Evolutionary conservation across 1,284 basidiomycete genomes (phyloP).

Genomic region (Austroboletus niveus): DNA sequence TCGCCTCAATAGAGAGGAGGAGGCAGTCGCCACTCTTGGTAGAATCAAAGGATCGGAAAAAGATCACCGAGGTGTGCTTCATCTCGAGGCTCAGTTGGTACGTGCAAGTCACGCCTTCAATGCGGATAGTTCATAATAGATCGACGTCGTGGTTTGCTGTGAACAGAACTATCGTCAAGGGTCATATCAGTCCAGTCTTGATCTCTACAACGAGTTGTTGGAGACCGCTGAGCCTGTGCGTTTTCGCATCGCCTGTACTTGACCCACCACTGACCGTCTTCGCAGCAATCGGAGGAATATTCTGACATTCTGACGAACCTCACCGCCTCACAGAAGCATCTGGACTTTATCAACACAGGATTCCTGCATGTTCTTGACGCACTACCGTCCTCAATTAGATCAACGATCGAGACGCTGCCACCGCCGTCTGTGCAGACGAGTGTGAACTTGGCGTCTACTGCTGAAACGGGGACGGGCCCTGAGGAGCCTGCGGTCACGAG

Average conservation of each 20-base stretch:
- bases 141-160: conserved; percentile 15
- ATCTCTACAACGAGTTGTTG: conserved; percentile 76
- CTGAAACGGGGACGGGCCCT: conserved; percentile 26
- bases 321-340: conserved; percentile 71
- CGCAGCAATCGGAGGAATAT: conserved; percentile 80
- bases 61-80: conserved; percentile 63
- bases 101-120: conserved; percentile 27
- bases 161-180: conserved; percentile 74
- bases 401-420: conserved; percentile 57
- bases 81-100: conserved; percentile 85
- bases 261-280: conserved; percentile 8
- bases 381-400: conserved; percentile 50
- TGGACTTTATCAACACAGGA: conserved; percentile 74
- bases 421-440: conserved; percentile 50
- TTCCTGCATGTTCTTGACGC: conserved; percentile 63
- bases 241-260: conserved; percentile 15
- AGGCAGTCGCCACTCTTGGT: conserved; percentile 57
- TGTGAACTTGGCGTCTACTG: conserved; percentile 29
- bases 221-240: conserved; percentile 71
- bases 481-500: conserved; percentile 25
- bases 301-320: conserved; percentile 84
- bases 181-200: conserved; percentile 66
- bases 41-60: conserved; percentile 45
- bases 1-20: conserved; percentile 69
- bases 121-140: conserved; percentile 15